phyloP scores from a whole-genome alignment of 441 rosid genomes.

The Jatropha podagrica region DNA sequence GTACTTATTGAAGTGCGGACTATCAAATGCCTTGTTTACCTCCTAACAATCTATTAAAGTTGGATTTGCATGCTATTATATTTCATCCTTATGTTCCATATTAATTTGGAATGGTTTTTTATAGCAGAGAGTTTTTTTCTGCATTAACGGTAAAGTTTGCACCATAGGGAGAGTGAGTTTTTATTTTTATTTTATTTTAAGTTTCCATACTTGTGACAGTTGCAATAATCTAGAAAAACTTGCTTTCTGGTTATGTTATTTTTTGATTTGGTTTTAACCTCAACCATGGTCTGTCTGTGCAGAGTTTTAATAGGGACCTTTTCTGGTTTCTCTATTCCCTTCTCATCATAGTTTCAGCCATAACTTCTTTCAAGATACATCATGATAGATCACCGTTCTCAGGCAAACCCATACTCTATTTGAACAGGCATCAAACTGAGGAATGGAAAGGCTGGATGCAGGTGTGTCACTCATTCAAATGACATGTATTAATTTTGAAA shows the following conservation, averaged over 20 bases:
- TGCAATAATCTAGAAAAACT: neutral
- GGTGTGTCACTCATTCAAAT: conserved; percentile 48
- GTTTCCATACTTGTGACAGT: neutral
- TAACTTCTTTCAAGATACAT: conserved; percentile 88
- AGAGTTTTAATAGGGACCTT: conserved; percentile 93
- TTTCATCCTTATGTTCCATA: neutral
- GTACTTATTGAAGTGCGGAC: too few species aligned
- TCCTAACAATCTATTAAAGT: too few species aligned
- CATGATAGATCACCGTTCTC: conserved; percentile 81
- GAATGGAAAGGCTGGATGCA: conserved; percentile 99
- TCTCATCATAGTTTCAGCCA: conserved; percentile 83
- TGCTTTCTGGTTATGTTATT: neutral
- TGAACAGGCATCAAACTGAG: conserved; percentile 98
- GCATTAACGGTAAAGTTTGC: neutral
- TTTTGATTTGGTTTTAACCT: conserved; percentile 20
- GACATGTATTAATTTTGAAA: neutral
- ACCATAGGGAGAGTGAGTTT: neutral
- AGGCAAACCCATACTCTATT: conserved; percentile 80
- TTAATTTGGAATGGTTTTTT: neutral
- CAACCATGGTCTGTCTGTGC: conserved; percentile 34
- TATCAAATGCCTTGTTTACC: too few species aligned
- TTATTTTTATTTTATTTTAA: neutral
- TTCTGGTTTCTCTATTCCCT: conserved; percentile 92
- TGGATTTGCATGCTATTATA: too few species aligned
- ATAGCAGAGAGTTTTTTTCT: neutral